Evolutionary conservation across 2,329 filamentous ascomycete genomes (phyloP).

Genomic region (Phyllachora maydis): DNA sequence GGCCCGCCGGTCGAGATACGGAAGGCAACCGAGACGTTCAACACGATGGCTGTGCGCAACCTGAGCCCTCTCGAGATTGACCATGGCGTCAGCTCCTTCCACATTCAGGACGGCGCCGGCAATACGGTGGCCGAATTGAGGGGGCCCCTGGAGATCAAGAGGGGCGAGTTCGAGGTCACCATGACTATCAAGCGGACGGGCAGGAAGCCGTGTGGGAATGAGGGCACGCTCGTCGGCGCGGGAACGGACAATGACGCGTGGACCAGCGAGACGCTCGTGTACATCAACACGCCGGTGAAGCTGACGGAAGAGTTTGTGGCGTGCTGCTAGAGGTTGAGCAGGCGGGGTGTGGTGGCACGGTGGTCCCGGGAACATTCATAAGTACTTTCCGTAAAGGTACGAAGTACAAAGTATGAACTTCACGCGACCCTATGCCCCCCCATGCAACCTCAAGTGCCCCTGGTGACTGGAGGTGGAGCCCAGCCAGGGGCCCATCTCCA

Average conservation of each 20-base stretch:
- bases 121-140: conserved; percentile 9
- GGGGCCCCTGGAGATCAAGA: conserved; percentile 10
- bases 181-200: conserved; percentile 5
- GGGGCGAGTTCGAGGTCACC: conserved; percentile 9
- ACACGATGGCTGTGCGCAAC: conserved; percentile 9
- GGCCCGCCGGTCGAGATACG: not conserved
- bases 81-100: conserved; percentile 11
- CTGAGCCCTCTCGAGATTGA: conserved; percentile 12
- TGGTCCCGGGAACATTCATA: no score
- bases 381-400: no score
- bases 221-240: conserved; percentile 1
- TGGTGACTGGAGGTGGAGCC: no score
- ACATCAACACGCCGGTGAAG: conserved; percentile 3
- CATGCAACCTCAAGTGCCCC: no score
- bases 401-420: no score
- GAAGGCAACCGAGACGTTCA: conserved; percentile 5
- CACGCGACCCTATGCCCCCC: no score
- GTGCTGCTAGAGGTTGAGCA: no score
- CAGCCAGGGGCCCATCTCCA: no score
- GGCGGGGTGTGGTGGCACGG: no score
- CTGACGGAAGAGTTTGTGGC: conserved; percentile 2
- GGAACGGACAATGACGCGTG: conserved; percentile 4
- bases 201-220: conserved; percentile 1
- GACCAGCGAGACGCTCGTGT: conserved; percentile 5
- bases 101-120: conserved; percentile 9